Evolutionary conservation across 1,284 basidiomycete species (phyloP), one percentile per base, ranked within the genome.

Genomic region (Peniophora sp.): DNA sequence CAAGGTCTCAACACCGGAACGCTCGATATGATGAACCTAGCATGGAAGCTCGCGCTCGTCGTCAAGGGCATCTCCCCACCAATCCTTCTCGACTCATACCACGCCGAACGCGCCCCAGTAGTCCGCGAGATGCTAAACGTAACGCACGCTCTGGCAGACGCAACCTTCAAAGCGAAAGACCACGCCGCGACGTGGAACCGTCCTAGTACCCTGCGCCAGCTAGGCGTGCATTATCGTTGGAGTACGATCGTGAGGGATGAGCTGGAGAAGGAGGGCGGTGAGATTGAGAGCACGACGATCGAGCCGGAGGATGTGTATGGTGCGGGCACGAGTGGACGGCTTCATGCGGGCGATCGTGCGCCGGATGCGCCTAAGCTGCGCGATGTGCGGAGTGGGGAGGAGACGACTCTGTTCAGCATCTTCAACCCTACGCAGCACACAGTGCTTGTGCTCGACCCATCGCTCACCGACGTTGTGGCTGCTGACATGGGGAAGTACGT

Each of bases 1-100:
- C 57, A 58, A 38, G 57, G 57, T 8, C 48, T 54, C 50, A 58
- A 58, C 38, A 32, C 27, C 27, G 27, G 27, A 6, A 32, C 27
- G 12, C 27, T 32, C 27, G 27, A 32, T 12, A 32, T 32, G 27
- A 32, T 32, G 27, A 32, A 58, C 36, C 54, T 69, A 20, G 59
- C 58, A 19, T 68, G 65, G 65, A 68, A 68, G 56, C 56, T 69
- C 49, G 61, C 64, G 17, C 54, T 65, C 22, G 63, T 63, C 24
- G 53, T 64, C 32, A 63, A 61, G 22, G 57, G 58, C 20, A 53
- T 60, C 11, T 61, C 63, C 1, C 47, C 58, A 2, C 56, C 58
- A 12, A 55, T 54, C 9, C 56, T 69, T 9, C 60, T 69, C 23
- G 53, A 56, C 16, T 60, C 62, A 12, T 68, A 67, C 57, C 54